These are phyloP conservation scores for Hypoxylon cercidicola DNA, from an alignment of 495 filamentous ascomycete genomes.

Conservation along the genomic window DNA sequence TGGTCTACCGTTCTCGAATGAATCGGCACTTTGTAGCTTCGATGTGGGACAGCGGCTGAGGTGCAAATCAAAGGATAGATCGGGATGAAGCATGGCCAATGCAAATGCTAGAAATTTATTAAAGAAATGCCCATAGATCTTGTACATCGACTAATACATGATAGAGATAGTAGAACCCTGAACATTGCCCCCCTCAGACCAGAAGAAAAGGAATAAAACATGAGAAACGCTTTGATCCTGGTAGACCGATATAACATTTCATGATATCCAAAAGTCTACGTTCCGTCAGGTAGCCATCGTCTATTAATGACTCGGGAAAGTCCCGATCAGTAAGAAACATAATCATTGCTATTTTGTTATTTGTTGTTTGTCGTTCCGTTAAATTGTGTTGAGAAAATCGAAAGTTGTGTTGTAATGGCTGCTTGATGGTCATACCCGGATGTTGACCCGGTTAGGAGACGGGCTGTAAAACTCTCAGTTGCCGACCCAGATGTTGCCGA, in stretches of 20 bases:
- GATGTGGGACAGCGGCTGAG: neutral
- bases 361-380: constrained; percentile 9
- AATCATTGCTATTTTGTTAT: too few species aligned
- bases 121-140: neutral
- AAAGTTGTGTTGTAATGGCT: neutral
- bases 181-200: neutral
- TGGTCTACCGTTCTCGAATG: constrained; percentile 1
- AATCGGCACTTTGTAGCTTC: constrained; percentile 3
- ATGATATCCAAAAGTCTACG: neutral
- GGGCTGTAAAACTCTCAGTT: constrained; percentile 12
- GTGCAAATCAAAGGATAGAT: constrained; percentile 7
- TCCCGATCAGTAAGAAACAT: neutral
- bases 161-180: neutral
- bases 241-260: constrained; percentile 1
- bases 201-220: neutral
- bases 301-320: neutral
- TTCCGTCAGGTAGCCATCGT: neutral
- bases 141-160: constrained; percentile 13
- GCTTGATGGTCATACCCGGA: constrained; percentile 9
- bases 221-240: neutral
- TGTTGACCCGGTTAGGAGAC: constrained; percentile 2
- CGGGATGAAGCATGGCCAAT: constrained; percentile 1
- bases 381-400: constrained; percentile 4
- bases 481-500: neutral
- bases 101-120: constrained; percentile 2